Percentiles rank a stretch among this genome's conserved stretches.
Evolutionary conservation across 306 rosid species (phyloP).

Genomic region (Sicyos edulis): DNA sequence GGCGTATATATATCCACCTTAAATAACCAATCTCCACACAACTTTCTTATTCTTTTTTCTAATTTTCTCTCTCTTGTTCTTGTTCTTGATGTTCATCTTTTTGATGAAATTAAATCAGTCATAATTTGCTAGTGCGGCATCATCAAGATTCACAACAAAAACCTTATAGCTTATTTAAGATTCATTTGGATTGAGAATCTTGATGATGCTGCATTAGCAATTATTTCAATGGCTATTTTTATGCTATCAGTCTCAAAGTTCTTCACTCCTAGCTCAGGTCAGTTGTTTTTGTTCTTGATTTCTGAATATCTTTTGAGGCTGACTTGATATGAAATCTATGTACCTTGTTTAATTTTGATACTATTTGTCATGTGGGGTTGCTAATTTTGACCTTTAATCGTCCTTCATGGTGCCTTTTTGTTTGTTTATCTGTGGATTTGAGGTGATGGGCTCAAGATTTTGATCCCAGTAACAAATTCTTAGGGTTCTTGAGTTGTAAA

Average conservation of each 20-base stretch:
- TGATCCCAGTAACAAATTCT: neutral
- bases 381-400: neutral
- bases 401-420: neutral
- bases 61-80: neutral
- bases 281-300: neutral
- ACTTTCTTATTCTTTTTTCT: neutral
- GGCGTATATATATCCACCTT: constrained; percentile 37
- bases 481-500: neutral
- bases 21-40: constrained; percentile 18
- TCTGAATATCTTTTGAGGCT: neutral
- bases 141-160: constrained; percentile 48
- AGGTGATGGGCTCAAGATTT: neutral
- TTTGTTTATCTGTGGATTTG: neutral
- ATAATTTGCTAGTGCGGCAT: constrained; percentile 38
- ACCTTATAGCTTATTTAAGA: neutral
- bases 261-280: neutral
- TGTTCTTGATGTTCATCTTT: neutral
- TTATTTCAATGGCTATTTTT: constrained; percentile 35
- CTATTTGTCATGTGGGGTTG: neutral
- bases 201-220: too few relatives aligned
- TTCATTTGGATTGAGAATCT: constrained; percentile 62
- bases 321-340: neutral
- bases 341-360: neutral
- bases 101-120: constrained; percentile 23
- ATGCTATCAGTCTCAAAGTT: neutral